Base-by-base conservation (phyloP, 768 basidiomycete species). In the Trametes elegans region DNA sequence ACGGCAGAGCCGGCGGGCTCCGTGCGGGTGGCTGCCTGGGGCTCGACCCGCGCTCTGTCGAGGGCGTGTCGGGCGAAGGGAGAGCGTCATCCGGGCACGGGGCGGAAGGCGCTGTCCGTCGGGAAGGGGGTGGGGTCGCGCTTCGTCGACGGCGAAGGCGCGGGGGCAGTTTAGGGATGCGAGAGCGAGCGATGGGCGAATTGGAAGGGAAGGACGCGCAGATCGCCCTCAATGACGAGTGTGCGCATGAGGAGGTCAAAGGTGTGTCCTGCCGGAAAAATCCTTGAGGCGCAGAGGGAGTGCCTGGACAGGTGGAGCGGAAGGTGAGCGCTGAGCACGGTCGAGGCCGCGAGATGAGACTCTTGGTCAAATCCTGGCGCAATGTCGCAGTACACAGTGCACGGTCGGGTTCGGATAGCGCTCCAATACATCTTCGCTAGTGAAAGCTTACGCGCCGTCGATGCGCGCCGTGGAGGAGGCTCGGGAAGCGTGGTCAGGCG, bases 401-500 rank as follows among this genome's bases (percentile, higher is more conserved):
- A 13, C 6, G 23, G 16, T 24, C 24, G 32, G 9, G 27, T 36
- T n/a, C 42, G 31, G 34, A 40, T 26, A 36, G 41, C 41, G 23
- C 36, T 36, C 21, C n/a, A 43, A 44, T 35, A 35, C 41, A 35
- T 31, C 41, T 32, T 24, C 9, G 40, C 18, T 8, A 24, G 40
- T 11, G 11, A 4, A 24, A 16, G 23, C 8, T 11, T 38, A 13
- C 40, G 36, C 26, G 14, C 39, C 28, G 38, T n/a, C n/a, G 34
- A 44, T 34, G 26, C 5, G 42, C 34, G 19, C 42, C 51, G 21
- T n/a, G 51, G 18, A 35, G 42, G 18, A 40, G 38, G 36, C 26
- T 40, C 26, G 28, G 34, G 49, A 49, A 49, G 49, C 27, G 24
- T 3, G 51, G 51, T 44, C 51, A 53, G 51, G 42, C 35, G 51